Evolutionary conservation across 2,329 filamentous ascomycete species (phyloP).

Genomic region (Xylaria sp.): DNA sequence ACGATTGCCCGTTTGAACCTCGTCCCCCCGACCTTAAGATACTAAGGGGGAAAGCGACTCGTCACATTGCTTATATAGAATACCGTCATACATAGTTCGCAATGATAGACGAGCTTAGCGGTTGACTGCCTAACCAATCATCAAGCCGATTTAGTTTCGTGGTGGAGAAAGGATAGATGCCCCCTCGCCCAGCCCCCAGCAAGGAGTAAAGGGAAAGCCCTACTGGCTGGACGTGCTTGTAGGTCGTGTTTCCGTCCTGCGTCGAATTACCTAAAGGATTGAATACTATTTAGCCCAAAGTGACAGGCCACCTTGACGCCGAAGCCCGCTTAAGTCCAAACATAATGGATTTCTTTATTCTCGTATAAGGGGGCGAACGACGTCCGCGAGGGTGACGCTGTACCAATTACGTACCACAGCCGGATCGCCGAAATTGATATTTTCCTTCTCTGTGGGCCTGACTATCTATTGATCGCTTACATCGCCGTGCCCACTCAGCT

Average conservation of each 20-base stretch:
- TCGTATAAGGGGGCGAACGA: not conserved
- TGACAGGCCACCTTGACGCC: not conserved
- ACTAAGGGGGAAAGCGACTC: not conserved
- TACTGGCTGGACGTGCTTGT: not conserved
- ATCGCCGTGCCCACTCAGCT: not conserved
- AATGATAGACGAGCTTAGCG: not conserved
- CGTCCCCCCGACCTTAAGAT: not conserved
- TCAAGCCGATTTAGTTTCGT: not conserved
- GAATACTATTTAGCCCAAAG: not conserved
- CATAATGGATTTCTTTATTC: not conserved
- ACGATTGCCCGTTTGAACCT: not conserved
- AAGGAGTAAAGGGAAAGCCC: not conserved
- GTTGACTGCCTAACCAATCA: not conserved
- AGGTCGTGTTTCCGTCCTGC: no score
- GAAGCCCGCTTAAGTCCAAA: not conserved
- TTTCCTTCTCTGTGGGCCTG: not conserved
- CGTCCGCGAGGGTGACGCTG: not conserved
- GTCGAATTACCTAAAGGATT: not conserved
- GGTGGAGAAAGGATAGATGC: conserved; percentile 8
- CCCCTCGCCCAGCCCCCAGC: not conserved
- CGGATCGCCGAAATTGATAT: not conserved
- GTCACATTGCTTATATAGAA: not conserved
- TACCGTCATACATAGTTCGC: not conserved
- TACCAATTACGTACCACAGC: not conserved
- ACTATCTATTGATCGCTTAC: not conserved